These are phyloP conservation scores for Paramecium tetraurelia DNA, from an alignment of 73 alveolate species.

Conservation along the genomic window DNA sequence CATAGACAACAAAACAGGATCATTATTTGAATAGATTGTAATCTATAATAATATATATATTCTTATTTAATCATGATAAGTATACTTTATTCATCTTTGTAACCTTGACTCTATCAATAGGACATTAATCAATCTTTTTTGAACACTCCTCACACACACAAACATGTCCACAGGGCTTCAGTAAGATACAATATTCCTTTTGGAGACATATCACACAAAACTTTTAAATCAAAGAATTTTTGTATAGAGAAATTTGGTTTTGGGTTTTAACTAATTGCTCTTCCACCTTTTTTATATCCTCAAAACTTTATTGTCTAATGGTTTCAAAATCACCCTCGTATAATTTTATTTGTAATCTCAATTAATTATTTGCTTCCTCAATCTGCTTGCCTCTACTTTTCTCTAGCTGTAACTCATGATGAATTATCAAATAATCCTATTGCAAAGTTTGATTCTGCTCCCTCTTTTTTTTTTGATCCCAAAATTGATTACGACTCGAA, in stretches of 20 bases:
- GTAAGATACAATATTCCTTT: not conserved
- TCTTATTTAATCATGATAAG: not conserved
- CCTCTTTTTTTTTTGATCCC: not conserved
- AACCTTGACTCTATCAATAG: not conserved
- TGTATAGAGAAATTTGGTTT: not conserved
- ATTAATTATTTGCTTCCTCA: not conserved
- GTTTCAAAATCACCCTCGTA: slow-evolving; percentile 24
- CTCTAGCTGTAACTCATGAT: not conserved
- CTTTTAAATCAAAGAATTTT: not conserved
- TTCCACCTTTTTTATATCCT: not conserved
- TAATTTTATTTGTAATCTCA: not conserved
- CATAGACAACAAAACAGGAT: too few relatives aligned
- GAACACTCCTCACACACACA: slow-evolving; percentile 42
- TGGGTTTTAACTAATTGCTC: not conserved
- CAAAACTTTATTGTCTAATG: not conserved
- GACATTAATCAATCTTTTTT: not conserved
- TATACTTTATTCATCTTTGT: not conserved
- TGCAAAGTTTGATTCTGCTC: not conserved
- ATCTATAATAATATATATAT: not conserved
- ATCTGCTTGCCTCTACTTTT: not conserved
- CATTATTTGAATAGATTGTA: not conserved
- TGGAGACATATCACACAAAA: slow-evolving; percentile 29
- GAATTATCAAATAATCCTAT: not conserved
- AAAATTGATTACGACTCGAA: not conserved
- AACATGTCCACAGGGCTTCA: slow-evolving; percentile 45